These are phyloP conservation scores for Fusarium begoniae DNA, from an alignment of 2,329 filamentous ascomycete genomes.

Conservation along the genomic window DNA sequence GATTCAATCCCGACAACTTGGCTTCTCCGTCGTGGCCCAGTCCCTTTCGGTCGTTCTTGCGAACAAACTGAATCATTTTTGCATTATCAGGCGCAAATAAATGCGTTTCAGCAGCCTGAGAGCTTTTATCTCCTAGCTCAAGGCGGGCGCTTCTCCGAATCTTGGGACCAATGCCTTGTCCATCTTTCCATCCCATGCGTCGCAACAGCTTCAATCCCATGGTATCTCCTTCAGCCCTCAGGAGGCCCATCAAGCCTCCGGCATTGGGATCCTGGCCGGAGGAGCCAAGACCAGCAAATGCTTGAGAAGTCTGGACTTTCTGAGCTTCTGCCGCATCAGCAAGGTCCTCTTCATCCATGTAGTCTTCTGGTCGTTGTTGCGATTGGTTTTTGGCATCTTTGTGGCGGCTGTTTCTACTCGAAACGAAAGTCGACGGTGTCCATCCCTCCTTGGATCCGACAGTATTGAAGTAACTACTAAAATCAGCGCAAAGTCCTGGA, in stretches of 20 bases:
- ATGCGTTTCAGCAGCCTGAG: conserved; percentile 62
- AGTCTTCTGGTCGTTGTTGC: conserved; percentile 82
- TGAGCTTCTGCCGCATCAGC: conserved; percentile 84
- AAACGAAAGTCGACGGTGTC: conserved; percentile 91
- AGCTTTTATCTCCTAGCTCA: conserved; percentile 53
- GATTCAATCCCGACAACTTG: conserved; percentile 55
- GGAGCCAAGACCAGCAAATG: conserved; percentile 80
- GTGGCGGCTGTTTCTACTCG: conserved; percentile 81
- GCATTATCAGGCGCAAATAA: conserved; percentile 88
- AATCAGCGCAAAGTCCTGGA: conserved; percentile 13
- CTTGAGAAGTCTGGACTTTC: conserved; percentile 75
- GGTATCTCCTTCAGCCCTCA: conserved; percentile 78
- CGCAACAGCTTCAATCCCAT: conserved; percentile 87
- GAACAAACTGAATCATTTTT: conserved; percentile 70
- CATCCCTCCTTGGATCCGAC: conserved; percentile 99
- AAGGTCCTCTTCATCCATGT: conserved; percentile 97
- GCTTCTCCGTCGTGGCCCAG: conserved; percentile 72
- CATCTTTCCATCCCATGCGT: conserved; percentile 95
- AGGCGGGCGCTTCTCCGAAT: conserved; percentile 78
- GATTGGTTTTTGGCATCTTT: conserved; percentile 67
- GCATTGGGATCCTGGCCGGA: conserved; percentile 65
- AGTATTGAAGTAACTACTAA: conserved; percentile 88
- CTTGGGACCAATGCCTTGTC: conserved; percentile 91
- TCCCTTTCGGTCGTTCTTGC: conserved; percentile 75
- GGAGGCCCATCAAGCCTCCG: conserved; percentile 73